A percentile compares a stretch with the other conserved stretches of the same genome.
phyloP scores from a whole-genome alignment of 495 filamentous ascomycete genomes.

The Achaetomiella virescens region DNA sequence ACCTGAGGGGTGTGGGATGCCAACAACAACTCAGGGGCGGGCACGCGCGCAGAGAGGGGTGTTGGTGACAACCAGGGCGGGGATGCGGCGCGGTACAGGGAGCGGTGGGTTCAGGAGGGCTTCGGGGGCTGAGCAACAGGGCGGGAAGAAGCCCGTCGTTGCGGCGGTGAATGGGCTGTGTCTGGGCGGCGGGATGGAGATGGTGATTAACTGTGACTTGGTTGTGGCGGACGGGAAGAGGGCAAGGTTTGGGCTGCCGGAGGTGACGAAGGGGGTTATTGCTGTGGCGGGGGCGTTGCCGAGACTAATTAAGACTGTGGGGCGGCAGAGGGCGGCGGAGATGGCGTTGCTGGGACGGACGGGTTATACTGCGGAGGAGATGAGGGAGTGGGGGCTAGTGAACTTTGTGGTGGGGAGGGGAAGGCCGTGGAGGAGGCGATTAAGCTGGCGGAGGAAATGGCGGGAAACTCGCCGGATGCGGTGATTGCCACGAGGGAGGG shows the following conservation, averaged over 20 bases:
- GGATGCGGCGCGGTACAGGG: conserved; percentile 1
- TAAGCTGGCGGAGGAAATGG: conserved; percentile 47
- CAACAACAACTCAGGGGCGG: conserved; percentile 25
- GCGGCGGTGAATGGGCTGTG: conserved; percentile 74
- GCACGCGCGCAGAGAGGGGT: conserved; percentile 35
- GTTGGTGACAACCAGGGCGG: not conserved
- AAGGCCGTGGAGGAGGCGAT: conserved; percentile 49
- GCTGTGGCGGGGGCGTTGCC: conserved; percentile 70
- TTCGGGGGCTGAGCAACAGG: conserved; percentile 47
- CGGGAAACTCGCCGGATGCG: conserved; percentile 63
- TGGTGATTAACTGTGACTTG: conserved; percentile 68
- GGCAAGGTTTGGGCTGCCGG: conserved; percentile 63
- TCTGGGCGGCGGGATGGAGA: conserved; percentile 73
- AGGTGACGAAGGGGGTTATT: conserved; percentile 65
- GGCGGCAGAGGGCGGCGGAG: conserved; percentile 65
- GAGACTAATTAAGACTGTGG: conserved; percentile 61
- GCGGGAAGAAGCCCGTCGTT: conserved; percentile 63
- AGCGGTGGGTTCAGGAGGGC: conserved; percentile 23
- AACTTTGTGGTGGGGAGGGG: conserved; percentile 59
- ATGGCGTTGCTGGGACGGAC: conserved; percentile 65
- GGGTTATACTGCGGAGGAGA: conserved; percentile 52
- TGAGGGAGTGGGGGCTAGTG: conserved; percentile 64
- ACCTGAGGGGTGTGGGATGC: conserved; percentile 48
- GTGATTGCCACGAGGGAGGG: conserved; percentile 64
- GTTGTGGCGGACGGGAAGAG: conserved; percentile 51